Conservation (phyloP, 192 early-diverging fungal species). For the Umbelopsis vinacea region DNA sequence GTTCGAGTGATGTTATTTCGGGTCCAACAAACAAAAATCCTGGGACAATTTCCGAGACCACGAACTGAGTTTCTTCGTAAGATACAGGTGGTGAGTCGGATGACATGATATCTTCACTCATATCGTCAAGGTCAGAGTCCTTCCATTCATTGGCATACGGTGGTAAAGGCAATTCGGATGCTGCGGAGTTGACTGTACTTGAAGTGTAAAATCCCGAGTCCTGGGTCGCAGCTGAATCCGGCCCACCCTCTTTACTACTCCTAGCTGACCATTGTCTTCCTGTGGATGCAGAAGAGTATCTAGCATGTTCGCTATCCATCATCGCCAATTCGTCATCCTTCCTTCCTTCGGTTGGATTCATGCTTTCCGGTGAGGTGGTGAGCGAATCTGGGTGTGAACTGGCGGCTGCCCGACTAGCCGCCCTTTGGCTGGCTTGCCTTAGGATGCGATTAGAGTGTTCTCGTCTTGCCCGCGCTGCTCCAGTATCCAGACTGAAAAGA, state of each 20-base stretch:
- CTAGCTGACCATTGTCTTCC: background rate
- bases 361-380: conserved; percentile 2
- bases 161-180: background rate
- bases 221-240: background rate
- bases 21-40: conserved; percentile 70
- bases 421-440: conserved; percentile 20
- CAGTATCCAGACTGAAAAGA: conserved; percentile 33
- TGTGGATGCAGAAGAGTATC: background rate
- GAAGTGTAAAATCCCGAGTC: conserved; percentile 2
- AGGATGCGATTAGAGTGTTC: conserved; percentile 18
- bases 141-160: conserved; percentile 1
- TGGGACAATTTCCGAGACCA: conserved; percentile 61
- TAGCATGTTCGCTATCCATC: background rate
- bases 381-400: conserved; percentile 2
- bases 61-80: conserved; percentile 43
- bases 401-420: conserved; percentile 4
- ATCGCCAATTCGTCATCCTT: background rate
- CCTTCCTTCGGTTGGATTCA: background rate
- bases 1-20: conserved; percentile 61
- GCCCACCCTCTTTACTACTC: conserved; percentile 16
- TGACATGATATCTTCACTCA: conserved; percentile 1
- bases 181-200: background rate
- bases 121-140: background rate
- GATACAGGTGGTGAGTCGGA: conserved; percentile 27
- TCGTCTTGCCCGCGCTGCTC: conserved; percentile 33